These are phyloP conservation scores for Lithospermum erythrorhizon DNA, from an alignment of 257 asterid genomes.

Conservation along the genomic window DNA sequence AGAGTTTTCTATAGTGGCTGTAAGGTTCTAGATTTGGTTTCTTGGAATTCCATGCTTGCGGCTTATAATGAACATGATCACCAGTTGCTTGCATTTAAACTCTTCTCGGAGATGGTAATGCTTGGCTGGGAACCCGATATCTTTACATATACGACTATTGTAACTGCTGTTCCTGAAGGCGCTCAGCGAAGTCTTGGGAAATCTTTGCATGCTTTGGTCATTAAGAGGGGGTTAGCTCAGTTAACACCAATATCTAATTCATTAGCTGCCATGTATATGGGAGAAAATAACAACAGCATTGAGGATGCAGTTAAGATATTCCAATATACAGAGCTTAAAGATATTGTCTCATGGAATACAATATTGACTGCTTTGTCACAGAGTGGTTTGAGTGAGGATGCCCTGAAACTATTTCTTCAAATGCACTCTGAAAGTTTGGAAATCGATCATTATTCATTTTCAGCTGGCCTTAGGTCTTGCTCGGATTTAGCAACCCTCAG, in stretches of 20 bases:
- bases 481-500: conserved; percentile 76
- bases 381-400: conserved; percentile 52
- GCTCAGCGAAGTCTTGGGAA: conserved; percentile 30
- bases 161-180: conserved; percentile 44
- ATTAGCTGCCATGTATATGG: conserved; percentile 59
- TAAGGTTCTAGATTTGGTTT: conserved; percentile 49
- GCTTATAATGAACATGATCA: conserved; percentile 45
- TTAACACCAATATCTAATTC: conserved; percentile 49
- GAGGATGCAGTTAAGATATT: conserved; percentile 50
- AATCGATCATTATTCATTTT: conserved; percentile 61
- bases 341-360: conserved; percentile 69
- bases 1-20: conserved; percentile 40
- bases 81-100: conserved; percentile 32
- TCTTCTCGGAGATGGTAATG: conserved; percentile 56
- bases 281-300: conserved; percentile 29
- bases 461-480: conserved; percentile 66
- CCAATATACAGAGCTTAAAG: conserved; percentile 32
- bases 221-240: conserved; percentile 60
- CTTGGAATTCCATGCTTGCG: conserved; percentile 81
- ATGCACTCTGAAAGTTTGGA: conserved; percentile 39
- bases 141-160: conserved; percentile 53
- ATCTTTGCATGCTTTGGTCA: conserved; percentile 57
- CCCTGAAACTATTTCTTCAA: conserved; percentile 38
- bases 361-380: conserved; percentile 73
- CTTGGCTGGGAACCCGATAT: conserved; percentile 43